Evolutionary conservation across 192 early-diverging fungal species (phyloP).

Genomic region (Backusella circina): DNA sequence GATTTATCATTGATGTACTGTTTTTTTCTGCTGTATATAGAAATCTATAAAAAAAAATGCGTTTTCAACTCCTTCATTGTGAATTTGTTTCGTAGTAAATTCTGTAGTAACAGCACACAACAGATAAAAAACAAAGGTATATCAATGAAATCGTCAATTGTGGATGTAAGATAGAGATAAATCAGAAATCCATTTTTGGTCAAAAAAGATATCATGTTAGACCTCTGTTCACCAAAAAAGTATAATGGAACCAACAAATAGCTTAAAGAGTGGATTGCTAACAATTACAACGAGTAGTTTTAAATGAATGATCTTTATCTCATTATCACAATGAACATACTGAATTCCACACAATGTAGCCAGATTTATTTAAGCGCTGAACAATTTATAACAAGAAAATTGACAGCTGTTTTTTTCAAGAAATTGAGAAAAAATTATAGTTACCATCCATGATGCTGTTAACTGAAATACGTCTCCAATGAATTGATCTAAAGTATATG

Average conservation of each 20-base stretch:
- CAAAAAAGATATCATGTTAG: not conserved
- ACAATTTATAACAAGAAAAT: not conserved
- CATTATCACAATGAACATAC: not conserved
- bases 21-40: not conserved
- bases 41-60: not conserved
- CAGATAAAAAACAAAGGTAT: not conserved
- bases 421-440: no score
- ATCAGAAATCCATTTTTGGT: not conserved
- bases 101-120: not conserved
- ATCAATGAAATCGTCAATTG: not conserved
- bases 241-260: not conserved
- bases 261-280: not conserved
- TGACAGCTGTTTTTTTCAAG: no score
- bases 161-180: no score
- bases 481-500: no score
- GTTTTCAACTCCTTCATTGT: not conserved
- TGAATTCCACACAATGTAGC: not conserved
- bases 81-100: not conserved
- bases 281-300: not conserved
- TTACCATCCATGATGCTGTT: no score
- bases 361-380: not conserved
- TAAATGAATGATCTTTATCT: not conserved
- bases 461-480: no score
- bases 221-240: not conserved
- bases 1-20: not conserved